Base-by-base conservation (phyloP, 2,329 filamentous ascomycete species). In the Aphanoascus verrucosus region DNA sequence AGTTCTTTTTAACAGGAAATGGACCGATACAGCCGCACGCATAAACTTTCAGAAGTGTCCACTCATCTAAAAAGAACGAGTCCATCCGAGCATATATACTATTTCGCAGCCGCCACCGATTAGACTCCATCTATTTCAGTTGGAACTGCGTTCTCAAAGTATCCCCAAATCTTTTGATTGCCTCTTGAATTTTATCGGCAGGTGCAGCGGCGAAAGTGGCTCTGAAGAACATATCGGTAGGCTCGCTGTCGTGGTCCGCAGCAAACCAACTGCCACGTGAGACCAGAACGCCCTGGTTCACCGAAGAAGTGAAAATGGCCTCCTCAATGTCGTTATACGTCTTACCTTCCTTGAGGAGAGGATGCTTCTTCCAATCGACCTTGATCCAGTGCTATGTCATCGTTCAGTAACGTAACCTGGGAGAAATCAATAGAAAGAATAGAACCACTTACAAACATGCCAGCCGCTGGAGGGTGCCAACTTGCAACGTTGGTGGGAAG, bases 181-280 rank as follows among this genome's bases (percentile, higher is more conserved):
- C 86, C 63, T 83, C 79, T 2, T 74, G 75, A 76, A 91, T 89
- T 60, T 82, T 80, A 52, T 83, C 79, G 12, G 78, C 76, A 11
- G 80, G 82, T 1, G 89, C 89, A 37, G 89, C 84, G 0, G 91
- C 90, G 72, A 86, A 98, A 0, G 91, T 98, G 3, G 87, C 83
- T 50, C 93, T 80, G 76, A 97, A 94, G 73, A 88, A 96, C 69
- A 95, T 75, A 28, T 82, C 84, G 9, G 76, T 74, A 49, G 75
- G 73, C 51, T 71, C 67, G 9, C 74, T 76, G 46, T 79, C 75
- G 42, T 77, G 78, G 65, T 93, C 85, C 0, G 90, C 86, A 55
- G 82, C 79, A 77, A 97, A 98, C 90, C 90, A 98, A 46, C 84
- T 90, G 2, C 93, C 93, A 46, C 86, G 79, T 55, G 86, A 88